These are phyloP conservation scores for Drechmeria coniospora DNA, from an alignment of 2,329 filamentous ascomycete species.

Conservation along the genomic window DNA sequence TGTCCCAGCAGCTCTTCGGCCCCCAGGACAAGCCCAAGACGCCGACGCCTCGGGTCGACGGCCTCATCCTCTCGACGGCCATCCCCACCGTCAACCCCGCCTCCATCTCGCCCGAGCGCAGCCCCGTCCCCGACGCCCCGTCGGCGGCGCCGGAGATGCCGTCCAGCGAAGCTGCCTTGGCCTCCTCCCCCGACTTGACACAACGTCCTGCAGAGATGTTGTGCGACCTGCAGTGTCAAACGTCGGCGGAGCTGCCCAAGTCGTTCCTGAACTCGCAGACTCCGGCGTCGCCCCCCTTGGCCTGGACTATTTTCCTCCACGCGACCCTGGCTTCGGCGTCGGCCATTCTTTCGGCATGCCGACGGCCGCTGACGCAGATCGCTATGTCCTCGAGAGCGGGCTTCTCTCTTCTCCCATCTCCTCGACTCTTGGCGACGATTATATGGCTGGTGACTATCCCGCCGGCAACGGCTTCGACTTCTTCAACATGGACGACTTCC, in stretches of 20 bases:
- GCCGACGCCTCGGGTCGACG: conserved; percentile 19
- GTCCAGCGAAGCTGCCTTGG: conserved; percentile 12
- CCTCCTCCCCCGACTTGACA: conserved; percentile 72
- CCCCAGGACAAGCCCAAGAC: conserved; percentile 24
- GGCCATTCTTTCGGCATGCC: conserved; percentile 53
- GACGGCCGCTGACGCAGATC: conserved; percentile 56
- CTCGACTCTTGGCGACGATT: conserved; percentile 50
- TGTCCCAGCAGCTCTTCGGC: conserved; percentile 44
- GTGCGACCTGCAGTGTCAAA: conserved; percentile 99
- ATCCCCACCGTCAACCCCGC: conserved; percentile 44
- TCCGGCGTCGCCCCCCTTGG: conserved; percentile 21
- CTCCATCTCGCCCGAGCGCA: conserved; percentile 42
- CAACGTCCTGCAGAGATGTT: conserved; percentile 99
- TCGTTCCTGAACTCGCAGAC: conserved; percentile 28
- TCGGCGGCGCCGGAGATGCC: conserved; percentile 7
- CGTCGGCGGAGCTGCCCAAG: conserved; percentile 53
- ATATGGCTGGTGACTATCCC: conserved; percentile 47
- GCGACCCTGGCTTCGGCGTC: conserved; percentile 51
- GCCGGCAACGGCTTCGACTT: conserved; percentile 30
- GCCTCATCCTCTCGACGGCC: conserved; percentile 22
- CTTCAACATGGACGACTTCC: conserved; percentile 39
- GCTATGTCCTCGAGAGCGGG: conserved; percentile 61
- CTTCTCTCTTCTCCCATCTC: conserved; percentile 59
- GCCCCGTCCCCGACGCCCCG: conserved; percentile 30
- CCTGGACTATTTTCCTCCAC: conserved; percentile 37